phyloP scores from a whole-genome alignment of 768 basidiomycete genomes.

The Collybia nuda region DNA sequence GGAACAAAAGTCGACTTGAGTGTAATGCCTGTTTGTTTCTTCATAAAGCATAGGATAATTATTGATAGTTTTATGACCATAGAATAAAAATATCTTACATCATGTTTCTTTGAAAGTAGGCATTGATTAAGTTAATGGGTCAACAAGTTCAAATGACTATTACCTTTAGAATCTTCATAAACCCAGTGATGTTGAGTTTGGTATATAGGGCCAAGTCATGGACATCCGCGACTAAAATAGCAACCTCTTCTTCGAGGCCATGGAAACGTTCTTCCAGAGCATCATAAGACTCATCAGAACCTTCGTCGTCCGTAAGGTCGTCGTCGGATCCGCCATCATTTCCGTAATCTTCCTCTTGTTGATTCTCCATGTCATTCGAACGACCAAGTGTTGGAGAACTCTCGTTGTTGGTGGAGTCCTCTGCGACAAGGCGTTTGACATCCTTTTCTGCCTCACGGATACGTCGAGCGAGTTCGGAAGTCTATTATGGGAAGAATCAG shows the following conservation, averaged over 20 bases:
- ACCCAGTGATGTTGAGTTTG: constrained; percentile 97
- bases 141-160: constrained; percentile 7
- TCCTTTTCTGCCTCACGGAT: constrained; percentile 83
- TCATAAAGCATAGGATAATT: constrained; percentile 6
- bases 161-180: constrained; percentile 97
- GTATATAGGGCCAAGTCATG: constrained; percentile 91
- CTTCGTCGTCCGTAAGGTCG: constrained; percentile 46
- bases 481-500: constrained; percentile 39
- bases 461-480: constrained; percentile 75
- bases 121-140: not conserved
- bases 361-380: constrained; percentile 57
- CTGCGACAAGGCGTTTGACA: constrained; percentile 73
- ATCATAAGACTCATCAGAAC: constrained; percentile 55
- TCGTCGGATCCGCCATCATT: constrained; percentile 76
- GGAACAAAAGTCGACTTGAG: constrained; percentile 89
- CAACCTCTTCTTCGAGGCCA: constrained; percentile 90
- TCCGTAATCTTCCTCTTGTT: constrained; percentile 45
- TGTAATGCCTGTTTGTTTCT: constrained; percentile 90
- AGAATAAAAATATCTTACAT: constrained; percentile 43
- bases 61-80: not conserved
- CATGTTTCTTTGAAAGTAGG: constrained; percentile 73
- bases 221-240: constrained; percentile 89
- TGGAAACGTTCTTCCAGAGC: constrained; percentile 86
- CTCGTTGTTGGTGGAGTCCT: constrained; percentile 34
- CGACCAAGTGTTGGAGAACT: constrained; percentile 12